Conservation (phyloP, 2,329 filamentous ascomycete species). For the Davidsoniella australis region DNA sequence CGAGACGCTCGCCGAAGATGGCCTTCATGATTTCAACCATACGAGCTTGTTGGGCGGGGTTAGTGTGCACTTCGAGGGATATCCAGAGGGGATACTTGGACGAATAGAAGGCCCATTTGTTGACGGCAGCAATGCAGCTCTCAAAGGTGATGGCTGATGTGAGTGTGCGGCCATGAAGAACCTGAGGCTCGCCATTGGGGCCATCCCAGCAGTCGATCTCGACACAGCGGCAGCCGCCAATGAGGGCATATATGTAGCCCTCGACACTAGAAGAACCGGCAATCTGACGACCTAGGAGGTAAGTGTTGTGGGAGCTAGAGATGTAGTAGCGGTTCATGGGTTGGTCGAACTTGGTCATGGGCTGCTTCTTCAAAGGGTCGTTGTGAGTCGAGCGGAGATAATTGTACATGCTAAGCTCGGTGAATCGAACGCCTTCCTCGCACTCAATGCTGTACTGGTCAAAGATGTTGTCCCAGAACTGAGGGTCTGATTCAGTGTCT, state of each 20-base stretch:
- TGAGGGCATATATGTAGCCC: conserved; percentile 78
- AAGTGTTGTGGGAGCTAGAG: conserved; percentile 97
- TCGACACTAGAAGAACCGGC: conserved; percentile 83
- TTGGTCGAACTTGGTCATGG: conserved; percentile 51
- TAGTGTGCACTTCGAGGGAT: conserved; percentile 92
- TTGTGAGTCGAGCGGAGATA: conserved; percentile 65
- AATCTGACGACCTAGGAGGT: conserved; percentile 80
- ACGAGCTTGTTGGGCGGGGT: conserved; percentile 57
- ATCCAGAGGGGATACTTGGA: conserved; percentile 84
- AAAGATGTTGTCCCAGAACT: conserved; percentile 56
- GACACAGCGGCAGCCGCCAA: conserved; percentile 81
- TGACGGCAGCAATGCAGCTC: conserved; percentile 83
- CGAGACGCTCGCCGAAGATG: conserved; percentile 62
- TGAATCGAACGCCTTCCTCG: conserved; percentile 37
- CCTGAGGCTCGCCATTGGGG: conserved; percentile 66
- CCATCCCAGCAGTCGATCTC: conserved; percentile 99
- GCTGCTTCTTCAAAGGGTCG: conserved; percentile 45
- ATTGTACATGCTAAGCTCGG: conserved; percentile 57
- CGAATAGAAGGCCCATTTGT: conserved; percentile 80
- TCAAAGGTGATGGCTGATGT: conserved; percentile 79
- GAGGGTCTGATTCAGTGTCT: conserved; percentile 38
- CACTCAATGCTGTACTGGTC: conserved; percentile 35
- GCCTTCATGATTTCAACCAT: conserved; percentile 87
- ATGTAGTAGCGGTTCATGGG: conserved; percentile 96
- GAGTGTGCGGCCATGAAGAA: conserved; percentile 79